These are phyloP conservation scores for Arxiozyma bovina DNA, from an alignment of 1,139 yeast genomes.

Conservation along the genomic window DNA sequence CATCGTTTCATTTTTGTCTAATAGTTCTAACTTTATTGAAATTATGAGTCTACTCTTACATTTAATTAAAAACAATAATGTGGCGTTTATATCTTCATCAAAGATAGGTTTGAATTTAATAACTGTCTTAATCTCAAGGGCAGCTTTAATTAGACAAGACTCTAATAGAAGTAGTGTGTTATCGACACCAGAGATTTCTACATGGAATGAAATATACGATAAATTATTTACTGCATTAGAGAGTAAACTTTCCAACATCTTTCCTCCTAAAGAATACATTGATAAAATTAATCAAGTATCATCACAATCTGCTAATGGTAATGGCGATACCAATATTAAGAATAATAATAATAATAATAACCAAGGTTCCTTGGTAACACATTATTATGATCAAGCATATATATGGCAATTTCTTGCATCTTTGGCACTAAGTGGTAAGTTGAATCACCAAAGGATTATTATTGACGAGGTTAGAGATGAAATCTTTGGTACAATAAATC, in stretches of 20 bases:
- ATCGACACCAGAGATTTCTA: conserved; percentile 40
- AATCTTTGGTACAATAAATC: conserved; percentile 79
- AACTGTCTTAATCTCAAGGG: conserved; percentile 83
- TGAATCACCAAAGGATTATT: conserved; percentile 87
- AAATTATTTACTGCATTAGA: conserved; percentile 71
- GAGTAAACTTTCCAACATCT: conserved; percentile 66
- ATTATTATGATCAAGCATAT: conserved; percentile 62
- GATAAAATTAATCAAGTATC: conserved; percentile 12
- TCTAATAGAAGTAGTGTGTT: conserved; percentile 45
- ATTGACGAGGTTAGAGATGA: conserved; percentile 93
- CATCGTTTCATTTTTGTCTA: conserved; percentile 70
- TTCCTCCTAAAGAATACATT: conserved; percentile 56
- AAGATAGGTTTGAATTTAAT: conserved; percentile 80
- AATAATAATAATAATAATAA: neutral
- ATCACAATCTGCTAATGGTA: conserved; percentile 4
- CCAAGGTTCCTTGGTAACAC: neutral
- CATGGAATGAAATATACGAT: conserved; percentile 81
- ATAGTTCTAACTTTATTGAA: conserved; percentile 69
- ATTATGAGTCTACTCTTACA: conserved; percentile 74
- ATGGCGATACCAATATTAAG: no score
- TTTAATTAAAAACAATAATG: conserved; percentile 61
- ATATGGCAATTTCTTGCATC: conserved; percentile 98
- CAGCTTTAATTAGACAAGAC: conserved; percentile 87
- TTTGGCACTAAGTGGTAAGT: conserved; percentile 82
- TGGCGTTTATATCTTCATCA: conserved; percentile 68